Base-by-base conservation (phyloP, 208 protist genomes). In the Trypanosoma scelopori region DNA sequence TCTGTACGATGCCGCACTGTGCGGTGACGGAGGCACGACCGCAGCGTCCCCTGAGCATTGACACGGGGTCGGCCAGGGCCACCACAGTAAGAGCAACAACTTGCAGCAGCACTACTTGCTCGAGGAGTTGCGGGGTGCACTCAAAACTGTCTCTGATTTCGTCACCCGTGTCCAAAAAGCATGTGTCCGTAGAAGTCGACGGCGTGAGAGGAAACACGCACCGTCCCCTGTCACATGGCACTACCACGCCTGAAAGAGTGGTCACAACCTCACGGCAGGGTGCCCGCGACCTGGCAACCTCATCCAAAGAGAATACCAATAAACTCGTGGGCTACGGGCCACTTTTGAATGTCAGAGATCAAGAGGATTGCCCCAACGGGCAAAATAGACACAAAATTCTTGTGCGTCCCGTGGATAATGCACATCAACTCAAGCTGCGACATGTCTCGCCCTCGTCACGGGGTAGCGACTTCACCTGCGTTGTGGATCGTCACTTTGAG, bases 401-500 rank as follows among this genome's bases (percentile, higher is more conserved):
- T 52, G 5, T 52, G 15, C 37, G 47, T 32, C 20, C 35, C n/a
- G 1, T 56, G 28, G 27, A 30, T 15, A 59, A 52, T 16, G 48
- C 23, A 32, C n/a, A 39, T 9, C 43, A 22, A 37, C n/a, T 73
- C 9, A 32, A 63, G 9, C 25, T 71, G 45, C 55, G 27, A 1
- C 48, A 51, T 22, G 67, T 59, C 18, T 56, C 67, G 16, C 53
- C 67, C 3, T 53, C 45, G 28, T 12, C 12, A 32, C 37, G 59
- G 16, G 46, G 5, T n/a, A 48, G 32, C 16, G 51, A 73, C 43
- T 74, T 74, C 41, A 64, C 69, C 4, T 45, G 28, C 30, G 32
- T 47, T 5, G 41, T 58, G 5, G 69, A 74, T 51, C 20, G 45
- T 23, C 45, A 68, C 48, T 43, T 41, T 1, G 47, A 55, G 3